A percentile compares a stretch with the other conserved stretches of the same genome.
These are phyloP conservation scores for Trichoderma guizhouense DNA, from an alignment of 2,329 filamentous ascomycete genomes.

Conservation along the genomic window DNA sequence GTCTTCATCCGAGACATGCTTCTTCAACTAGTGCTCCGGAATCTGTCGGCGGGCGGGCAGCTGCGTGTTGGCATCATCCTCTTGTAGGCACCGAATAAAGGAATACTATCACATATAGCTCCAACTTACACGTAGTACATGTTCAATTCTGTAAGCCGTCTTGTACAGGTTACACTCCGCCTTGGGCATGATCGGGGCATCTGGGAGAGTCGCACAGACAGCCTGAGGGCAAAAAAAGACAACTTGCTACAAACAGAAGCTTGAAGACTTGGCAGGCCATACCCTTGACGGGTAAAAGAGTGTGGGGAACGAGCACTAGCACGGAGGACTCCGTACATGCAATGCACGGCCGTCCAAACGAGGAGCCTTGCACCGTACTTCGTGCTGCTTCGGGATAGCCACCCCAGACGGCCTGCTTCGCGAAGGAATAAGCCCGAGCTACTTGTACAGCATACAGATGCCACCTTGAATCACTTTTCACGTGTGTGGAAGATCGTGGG, in stretches of 20 bases:
- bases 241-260: background rate
- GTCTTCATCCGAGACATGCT: slow-evolving; percentile 20
- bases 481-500: slow-evolving; percentile 8
- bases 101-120: background rate
- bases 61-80: background rate
- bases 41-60: background rate
- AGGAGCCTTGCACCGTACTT: slow-evolving; percentile 11
- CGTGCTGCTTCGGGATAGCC: slow-evolving; percentile 13
- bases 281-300: background rate
- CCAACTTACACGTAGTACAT: background rate
- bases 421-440: slow-evolving; percentile 12
- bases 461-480: background rate
- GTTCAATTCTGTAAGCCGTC: background rate
- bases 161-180: background rate
- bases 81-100: background rate
- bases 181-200: background rate
- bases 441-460: background rate
- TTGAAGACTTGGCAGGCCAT: slow-evolving; percentile 6
- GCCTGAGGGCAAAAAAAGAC: background rate
- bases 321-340: slow-evolving; percentile 11
- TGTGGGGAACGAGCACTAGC: slow-evolving; percentile 8
- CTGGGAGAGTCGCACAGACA: background rate
- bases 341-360: slow-evolving; percentile 15
- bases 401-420: slow-evolving; percentile 3
- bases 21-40: slow-evolving; percentile 2